phyloP scores from a whole-genome alignment of 1,139 yeast genomes.

The Kurtzmaniella quercitrusa region DNA sequence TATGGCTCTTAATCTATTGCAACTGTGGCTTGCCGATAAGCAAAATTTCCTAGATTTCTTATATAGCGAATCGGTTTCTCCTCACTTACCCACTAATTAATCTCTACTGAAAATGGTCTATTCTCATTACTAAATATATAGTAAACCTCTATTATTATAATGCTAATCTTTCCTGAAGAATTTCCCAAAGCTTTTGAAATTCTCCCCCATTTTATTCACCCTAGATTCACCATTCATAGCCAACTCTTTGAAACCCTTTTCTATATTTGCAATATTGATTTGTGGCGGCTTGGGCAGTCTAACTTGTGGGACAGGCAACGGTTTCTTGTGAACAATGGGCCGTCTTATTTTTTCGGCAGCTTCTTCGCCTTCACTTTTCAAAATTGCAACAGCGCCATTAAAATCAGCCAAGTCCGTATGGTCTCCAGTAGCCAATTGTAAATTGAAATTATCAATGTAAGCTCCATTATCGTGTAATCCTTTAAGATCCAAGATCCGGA shows the following conservation, averaged over 20 bases:
- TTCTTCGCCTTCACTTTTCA: conserved; percentile 15
- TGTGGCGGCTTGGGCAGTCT: conserved; percentile 7
- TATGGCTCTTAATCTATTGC: background rate
- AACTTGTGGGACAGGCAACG: background rate
- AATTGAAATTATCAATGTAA: conserved; percentile 57
- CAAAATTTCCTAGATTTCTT: no score
- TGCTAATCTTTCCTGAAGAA: conserved; percentile 46
- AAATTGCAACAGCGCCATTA: conserved; percentile 34
- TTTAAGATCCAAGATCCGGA: conserved; percentile 61
- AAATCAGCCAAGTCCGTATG: conserved; percentile 32
- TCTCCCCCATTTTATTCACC: conserved; percentile 56
- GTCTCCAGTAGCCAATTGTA: conserved; percentile 52
- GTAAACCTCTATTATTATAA: background rate
- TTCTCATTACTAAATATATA: no score
- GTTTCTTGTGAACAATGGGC: conserved; percentile 2
- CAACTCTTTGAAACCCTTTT: conserved; percentile 53
- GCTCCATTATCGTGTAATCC: conserved; percentile 33
- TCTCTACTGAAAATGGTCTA: no score
- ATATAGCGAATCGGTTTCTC: no score
- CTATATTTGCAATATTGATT: conserved; percentile 47
- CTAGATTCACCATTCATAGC: conserved; percentile 50
- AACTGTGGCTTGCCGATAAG: no score
- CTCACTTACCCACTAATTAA: no score
- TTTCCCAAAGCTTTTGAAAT: conserved; percentile 54
- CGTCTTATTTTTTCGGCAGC: conserved; percentile 1